Conservation (phyloP, 192 early-diverging fungal genomes). For the Backusella luteola region DNA sequence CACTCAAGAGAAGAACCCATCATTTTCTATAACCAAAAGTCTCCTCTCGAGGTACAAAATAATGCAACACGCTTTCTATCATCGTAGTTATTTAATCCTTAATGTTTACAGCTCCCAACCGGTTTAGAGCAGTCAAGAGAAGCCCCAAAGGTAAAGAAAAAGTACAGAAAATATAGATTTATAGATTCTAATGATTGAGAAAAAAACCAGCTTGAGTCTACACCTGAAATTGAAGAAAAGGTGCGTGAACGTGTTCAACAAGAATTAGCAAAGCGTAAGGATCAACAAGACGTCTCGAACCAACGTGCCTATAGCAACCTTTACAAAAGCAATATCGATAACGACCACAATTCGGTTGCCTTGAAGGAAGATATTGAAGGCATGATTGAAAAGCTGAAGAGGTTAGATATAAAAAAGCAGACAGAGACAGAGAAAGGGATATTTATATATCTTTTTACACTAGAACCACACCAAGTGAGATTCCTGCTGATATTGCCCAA, state of each 20-base stretch:
- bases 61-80: neutral
- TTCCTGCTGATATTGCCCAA: constrained; percentile 31
- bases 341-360: constrained; percentile 29
- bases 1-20: constrained; percentile 32
- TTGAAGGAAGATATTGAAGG: constrained; percentile 28
- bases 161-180: neutral
- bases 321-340: constrained; percentile 30
- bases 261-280: constrained; percentile 21
- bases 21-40: constrained; percentile 35
- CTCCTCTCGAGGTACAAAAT: constrained; percentile 28
- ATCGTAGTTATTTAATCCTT: neutral
- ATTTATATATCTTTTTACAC: too few relatives aligned
- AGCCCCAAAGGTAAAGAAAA: constrained; percentile 1
- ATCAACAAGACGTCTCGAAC: constrained; percentile 26
- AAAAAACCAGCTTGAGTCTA: neutral
- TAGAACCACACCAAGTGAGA: constrained; percentile 26
- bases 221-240: constrained; percentile 30
- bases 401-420: constrained; percentile 14
- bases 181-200: neutral
- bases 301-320: constrained; percentile 12
- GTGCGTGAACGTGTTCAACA: constrained; percentile 34
- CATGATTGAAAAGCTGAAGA: constrained; percentile 32
- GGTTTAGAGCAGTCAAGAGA: constrained; percentile 30
- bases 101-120: constrained; percentile 25
- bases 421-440: too few relatives aligned